Conservation (phyloP, 306 rosid species). For the Glycyrrhiza uralensis region DNA sequence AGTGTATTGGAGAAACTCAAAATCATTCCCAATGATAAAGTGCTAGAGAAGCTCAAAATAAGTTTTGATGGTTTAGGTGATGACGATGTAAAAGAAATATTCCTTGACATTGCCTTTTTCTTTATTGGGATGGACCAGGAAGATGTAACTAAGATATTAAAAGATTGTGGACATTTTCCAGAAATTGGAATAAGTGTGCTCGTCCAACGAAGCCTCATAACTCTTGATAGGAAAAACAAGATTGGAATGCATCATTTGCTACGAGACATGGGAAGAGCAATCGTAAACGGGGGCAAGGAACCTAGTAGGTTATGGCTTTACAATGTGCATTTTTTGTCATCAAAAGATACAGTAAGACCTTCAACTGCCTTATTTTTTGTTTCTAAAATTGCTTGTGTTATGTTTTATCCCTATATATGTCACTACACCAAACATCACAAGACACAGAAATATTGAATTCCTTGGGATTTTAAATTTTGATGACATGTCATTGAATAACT, state of each 20-base stretch:
- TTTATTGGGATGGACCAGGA: constrained; percentile 2
- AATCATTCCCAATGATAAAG: background rate
- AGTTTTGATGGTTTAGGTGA: constrained; percentile 27
- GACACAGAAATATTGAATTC: no score
- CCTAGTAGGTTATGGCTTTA: constrained; percentile 16
- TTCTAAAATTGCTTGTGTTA: no score
- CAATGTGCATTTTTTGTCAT: background rate
- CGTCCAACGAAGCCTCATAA: background rate
- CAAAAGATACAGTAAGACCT: background rate
- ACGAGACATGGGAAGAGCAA: constrained; percentile 9
- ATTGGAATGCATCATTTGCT: no score
- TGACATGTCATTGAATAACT: no score
- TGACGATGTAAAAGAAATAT: background rate
- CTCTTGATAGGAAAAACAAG: background rate
- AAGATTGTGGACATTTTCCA: background rate
- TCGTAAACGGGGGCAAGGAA: background rate
- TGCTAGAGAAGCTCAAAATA: constrained; percentile 1
- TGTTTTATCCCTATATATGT: no score
- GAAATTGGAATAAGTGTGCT: background rate
- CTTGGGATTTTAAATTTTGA: no score
- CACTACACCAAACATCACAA: no score
- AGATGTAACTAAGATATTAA: background rate
- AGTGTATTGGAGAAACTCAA: background rate
- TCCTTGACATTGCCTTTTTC: constrained; percentile 30
- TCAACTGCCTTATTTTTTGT: background rate